Evolutionary conservation across 2,329 filamentous ascomycete genomes (phyloP), one percentile per base, ranked within the genome.

Genomic region (Aspergillus sp.): DNA sequence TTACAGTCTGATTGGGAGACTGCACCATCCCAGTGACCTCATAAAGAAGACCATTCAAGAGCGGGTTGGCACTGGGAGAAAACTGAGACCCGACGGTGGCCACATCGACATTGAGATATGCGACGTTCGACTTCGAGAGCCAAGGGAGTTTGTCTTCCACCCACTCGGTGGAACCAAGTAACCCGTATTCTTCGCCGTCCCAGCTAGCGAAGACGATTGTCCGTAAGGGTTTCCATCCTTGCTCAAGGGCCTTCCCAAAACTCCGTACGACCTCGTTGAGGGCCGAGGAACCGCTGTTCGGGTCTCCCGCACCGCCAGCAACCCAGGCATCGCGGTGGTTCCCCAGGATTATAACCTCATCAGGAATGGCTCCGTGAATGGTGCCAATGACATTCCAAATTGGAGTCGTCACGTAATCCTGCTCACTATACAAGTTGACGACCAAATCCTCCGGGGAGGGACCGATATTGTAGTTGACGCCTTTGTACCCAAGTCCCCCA

Each of bases 291-390:
- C 85, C 85, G 41, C 80, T 83, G 64, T 89, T 89, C 1, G 85
- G 85, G 47, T 93, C 85, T 8, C 71, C 82, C 11, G 83, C 82
- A 15, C 85, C 84, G n/a, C 85, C 85, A 13, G 80, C 79, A 48
- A 89, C 80, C 85, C 85, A 93, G 0, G 88, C 84, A 59, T 94
- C 86, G 20, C 86, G 77, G 52, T 94, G 88, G 51, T 93, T 94
- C n/a, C 88, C 86, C 19, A 96, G 65, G 3, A 98, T 72, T 28
- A 98, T 69, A 1, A 94, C 86, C 51, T 95, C 86, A 47, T 94
- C 78, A 0, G 78, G 68, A 22, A 91, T 76, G 0, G 81, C 82
- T 7, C 89, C 91, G 48, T 94, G 94, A 55, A 98, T 84, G 28
- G 91, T 69, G 27, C 89, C 89, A 43, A 96, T 89, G 2, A 91